Base-by-base conservation (phyloP, 495 filamentous ascomycete genomes). In the Aspergillus saccharolyticus region DNA sequence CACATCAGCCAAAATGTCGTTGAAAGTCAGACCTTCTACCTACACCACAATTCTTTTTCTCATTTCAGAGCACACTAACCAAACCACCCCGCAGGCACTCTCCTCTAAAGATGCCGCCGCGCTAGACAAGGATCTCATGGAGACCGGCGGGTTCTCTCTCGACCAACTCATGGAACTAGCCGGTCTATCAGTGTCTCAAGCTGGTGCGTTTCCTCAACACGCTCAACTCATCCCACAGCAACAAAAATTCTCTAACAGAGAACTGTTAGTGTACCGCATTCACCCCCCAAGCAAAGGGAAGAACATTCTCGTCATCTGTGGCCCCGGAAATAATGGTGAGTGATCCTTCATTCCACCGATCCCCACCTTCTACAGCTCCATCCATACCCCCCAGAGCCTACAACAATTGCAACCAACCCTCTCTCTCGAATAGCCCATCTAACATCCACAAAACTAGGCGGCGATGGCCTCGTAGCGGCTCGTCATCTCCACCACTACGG, bases 131-230 rank as follows among this genome's bases (percentile, higher is more conserved):
- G 94, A 98, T 63, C 85, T 98, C 44, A 97, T 97, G 94, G 88
- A 84, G 69, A 78, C 83, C 18, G 92, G 95, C 3, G 94, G 88
- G 19, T 98, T 92, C 76, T 96, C 91, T 3, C 80, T 98, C 43
- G 94, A 97, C 71, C 94, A 98, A 69, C 77, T 98, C 52, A 98
- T 98, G 94, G 94, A 98, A 67, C 76, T 98, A 2, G 94, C 94
- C 28, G 94, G 94, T 0, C 78, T 97, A 1, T 91, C 92, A 1
- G 94, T 98, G 3, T 91, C 93, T 5, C 91, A 98, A 81, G 92
- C 88, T 47, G 86, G 92, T 93, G 52, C 61, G 63, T 44, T 6
- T 33, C 44, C 16, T 28, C 15, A n/a, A n/a, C n/a, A n/a, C n/a
- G n/a, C n/a, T 15, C 28, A n/a, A 19, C 9, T 42, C 19, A 42